Percentiles rank a stretch among this genome's conserved stretches.
phyloP scores from a whole-genome alignment of 768 basidiomycete species.

The Boletus vinaceobasis region DNA sequence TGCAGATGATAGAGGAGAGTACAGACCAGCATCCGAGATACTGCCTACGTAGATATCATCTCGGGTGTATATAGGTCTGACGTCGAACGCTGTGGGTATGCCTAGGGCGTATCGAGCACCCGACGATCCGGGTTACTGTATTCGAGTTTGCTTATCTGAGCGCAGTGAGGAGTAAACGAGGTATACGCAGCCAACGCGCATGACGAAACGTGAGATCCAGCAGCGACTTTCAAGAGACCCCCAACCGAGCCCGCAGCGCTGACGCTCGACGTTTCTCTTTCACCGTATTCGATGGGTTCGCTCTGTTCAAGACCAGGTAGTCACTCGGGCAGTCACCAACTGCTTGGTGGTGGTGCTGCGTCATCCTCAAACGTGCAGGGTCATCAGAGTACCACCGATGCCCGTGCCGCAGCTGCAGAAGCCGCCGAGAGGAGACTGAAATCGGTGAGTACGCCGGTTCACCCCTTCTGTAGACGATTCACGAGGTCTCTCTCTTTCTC shows the following conservation, averaged over 20 bases:
- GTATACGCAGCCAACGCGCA: constrained; percentile 8
- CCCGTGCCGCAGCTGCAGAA: constrained; percentile 55
- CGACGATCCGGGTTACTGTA: background rate
- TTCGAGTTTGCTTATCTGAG: constrained; percentile 2
- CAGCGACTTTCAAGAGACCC: background rate
- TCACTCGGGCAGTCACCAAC: constrained; percentile 46
- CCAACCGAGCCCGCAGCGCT: background rate
- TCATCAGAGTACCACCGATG: constrained; percentile 34
- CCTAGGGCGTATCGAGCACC: background rate
- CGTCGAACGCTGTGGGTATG: background rate
- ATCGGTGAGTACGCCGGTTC: constrained; percentile 40
- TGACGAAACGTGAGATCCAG: constrained; percentile 17
- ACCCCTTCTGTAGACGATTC: constrained; percentile 21
- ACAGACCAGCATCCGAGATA: constrained; percentile 40
- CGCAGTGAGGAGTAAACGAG: constrained; percentile 21
- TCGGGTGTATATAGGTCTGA: constrained; percentile 1
- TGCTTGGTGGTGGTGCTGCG: constrained; percentile 40
- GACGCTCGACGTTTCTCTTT: background rate
- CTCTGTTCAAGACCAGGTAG: constrained; percentile 50
- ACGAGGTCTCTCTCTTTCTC: constrained; percentile 9
- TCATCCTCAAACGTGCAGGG: constrained; percentile 21
- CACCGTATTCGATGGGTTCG: constrained; percentile 45
- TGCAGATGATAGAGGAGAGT: constrained; percentile 39
- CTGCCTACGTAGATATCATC: constrained; percentile 19
- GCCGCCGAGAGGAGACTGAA: constrained; percentile 60